Evolutionary conservation across 1,284 basidiomycete species (phyloP), one percentile per base, ranked within the genome.

Genomic region (Mycosarcoma maydis): DNA sequence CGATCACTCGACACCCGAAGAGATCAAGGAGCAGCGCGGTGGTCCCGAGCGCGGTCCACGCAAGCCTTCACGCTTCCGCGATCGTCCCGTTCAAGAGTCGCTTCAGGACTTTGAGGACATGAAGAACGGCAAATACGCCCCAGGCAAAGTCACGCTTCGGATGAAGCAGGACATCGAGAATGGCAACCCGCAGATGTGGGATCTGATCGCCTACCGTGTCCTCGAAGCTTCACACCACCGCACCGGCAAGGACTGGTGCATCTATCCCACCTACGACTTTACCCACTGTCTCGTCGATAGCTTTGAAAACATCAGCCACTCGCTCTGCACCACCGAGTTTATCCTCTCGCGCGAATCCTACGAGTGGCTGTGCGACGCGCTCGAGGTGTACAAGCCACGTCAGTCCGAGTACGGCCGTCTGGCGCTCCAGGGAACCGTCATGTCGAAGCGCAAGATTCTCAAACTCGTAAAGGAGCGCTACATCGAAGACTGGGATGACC

Each of bases 131-230:
- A 86, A 89, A 73, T 98, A 95, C 83, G 85, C 88, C 51, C 92
- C 94, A 38, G 93, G 94, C 75, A 89, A 94, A 83, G 94, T 91
- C 17, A 92, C 91, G 70, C 84, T 99, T 47, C 88, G 96, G 41
- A 98, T 99, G 96, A 99, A 99, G 85, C 92, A 95, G 85, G 92
- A 98, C 81, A 84, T 98, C 33, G 86, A 88, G 48, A 75, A 72
- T 51, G 91, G 91, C 11, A 99, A 98, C 83, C 95, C 96, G 22
- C 94, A 95, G 84, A 98, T 99, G 95, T 99, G 96, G 96, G 96
- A 99, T 84, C 84, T 97, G 55, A 92, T 97, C 42, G 95, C 95
- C 16, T 99, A 98, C 82, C 90, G 96, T 30, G 92, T 98, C 38
- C 86, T 98, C 58, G 87, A 91, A 49, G 88, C 92, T 6, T 88